Base-by-base conservation (phyloP, 2,329 filamentous ascomycete species). In the Alternaria panax region DNA sequence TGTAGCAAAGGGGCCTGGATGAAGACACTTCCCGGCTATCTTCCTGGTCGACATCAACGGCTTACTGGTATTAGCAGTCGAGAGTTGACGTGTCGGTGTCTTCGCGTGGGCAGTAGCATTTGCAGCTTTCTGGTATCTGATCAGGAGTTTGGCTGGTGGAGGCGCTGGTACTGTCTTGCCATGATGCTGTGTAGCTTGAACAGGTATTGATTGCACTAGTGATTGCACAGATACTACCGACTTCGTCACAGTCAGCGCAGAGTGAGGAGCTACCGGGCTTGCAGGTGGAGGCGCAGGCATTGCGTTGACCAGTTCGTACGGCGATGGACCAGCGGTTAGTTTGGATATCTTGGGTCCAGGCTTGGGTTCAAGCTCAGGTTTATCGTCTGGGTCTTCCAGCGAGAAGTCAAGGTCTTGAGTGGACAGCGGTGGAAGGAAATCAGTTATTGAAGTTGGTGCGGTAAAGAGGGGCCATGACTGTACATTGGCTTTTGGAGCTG, bases 361-460 rank as follows among this genome's bases (percentile, higher is more conserved):
- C 28, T 30, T 30, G 28, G 5, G 28, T 30, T 30, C 28, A 30
- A 30, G 28, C 28, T 30, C 28, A 30, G 20, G 47, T 27, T 62
- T 64, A 38, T 76, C 70, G 32, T 80, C 77, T 11, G 81, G 61
- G 42, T 82, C 80, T 12, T 81, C 78, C 5, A 74, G 64, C 0
- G 77, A 78, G 45, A 81, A 74, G 47, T 80, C 76, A 20, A 81
- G 71, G 47, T 80, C 76, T 56, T 75, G 73, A 2, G 76, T 76
- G 18, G 80, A 81, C 2, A 80, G 75, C 5, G 67, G 72, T 16
- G 71, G 66, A 12, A 62, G 50, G 27, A 24, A 28, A 6, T 69
- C 60, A 12, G 5, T 30, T 5, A 51, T n/a, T 5, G 58, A 27
- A 1, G 27, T 14, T 9, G 48, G 43, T 5, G 24, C 22, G 9